Evolutionary conservation across 495 filamentous ascomycete genomes (phyloP).

Genomic region (Xylaria longipes): DNA sequence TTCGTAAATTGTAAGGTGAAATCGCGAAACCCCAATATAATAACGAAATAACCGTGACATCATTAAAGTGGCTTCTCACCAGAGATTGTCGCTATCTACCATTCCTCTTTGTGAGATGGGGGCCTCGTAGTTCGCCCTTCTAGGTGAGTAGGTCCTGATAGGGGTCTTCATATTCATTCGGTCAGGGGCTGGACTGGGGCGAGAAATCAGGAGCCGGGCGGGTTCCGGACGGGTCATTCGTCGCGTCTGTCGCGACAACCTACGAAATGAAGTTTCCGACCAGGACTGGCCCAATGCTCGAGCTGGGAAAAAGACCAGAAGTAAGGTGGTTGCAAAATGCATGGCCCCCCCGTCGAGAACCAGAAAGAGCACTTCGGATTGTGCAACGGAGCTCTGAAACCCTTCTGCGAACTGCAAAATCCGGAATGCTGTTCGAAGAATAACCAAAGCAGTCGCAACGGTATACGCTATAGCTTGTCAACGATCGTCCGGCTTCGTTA

Average conservation of each 20-base stretch:
- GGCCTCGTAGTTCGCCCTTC: conserved; percentile 15
- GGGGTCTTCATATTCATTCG: conserved; percentile 17
- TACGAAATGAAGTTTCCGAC: conserved; percentile 10
- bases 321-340: conserved; percentile 40
- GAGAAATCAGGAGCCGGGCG: conserved; percentile 17
- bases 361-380: conserved; percentile 36
- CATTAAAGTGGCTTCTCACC: conserved; percentile 25
- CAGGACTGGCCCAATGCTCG: conserved; percentile 26
- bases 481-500: conserved; percentile 25
- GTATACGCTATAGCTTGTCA: conserved; percentile 35
- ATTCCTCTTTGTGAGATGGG: conserved; percentile 25
- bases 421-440: conserved; percentile 44
- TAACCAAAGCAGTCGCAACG: conserved; percentile 37
- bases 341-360: conserved; percentile 49
- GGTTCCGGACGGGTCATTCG: conserved; percentile 25
- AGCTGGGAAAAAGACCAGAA: conserved; percentile 38
- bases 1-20: no score
- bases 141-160: conserved; percentile 17
- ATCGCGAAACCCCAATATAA: not conserved
- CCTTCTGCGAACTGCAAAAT: conserved; percentile 35
- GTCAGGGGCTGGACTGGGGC: conserved; percentile 23
- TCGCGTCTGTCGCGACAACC: conserved; percentile 23
- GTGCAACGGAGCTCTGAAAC: conserved; percentile 32
- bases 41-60: not conserved
- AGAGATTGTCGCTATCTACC: conserved; percentile 37